These are phyloP conservation scores for Xylariaceae sp. DNA, from an alignment of 2,329 filamentous ascomycete species.

Conservation along the genomic window DNA sequence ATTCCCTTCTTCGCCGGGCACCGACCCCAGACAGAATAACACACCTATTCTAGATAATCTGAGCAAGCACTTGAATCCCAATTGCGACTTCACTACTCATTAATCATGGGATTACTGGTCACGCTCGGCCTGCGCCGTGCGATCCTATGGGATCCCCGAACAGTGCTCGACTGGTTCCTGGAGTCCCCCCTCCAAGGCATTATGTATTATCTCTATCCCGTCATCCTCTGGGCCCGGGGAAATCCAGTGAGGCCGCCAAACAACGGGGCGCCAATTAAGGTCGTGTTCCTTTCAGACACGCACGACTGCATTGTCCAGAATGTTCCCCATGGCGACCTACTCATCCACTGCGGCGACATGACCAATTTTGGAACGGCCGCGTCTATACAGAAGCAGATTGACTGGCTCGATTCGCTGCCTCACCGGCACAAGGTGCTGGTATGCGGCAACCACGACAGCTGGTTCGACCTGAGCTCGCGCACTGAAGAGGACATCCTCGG, in stretches of 20 bases:
- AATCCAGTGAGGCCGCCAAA: constrained; percentile 56
- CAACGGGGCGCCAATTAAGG: constrained; percentile 56
- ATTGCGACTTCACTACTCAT: constrained; percentile 6
- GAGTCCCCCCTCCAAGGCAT: constrained; percentile 64
- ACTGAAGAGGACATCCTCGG: constrained; percentile 51
- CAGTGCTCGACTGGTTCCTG: constrained; percentile 59
- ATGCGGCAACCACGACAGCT: constrained; percentile 85
- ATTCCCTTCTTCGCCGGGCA: not conserved
- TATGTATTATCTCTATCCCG: constrained; percentile 57
- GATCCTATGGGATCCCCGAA: constrained; percentile 46
- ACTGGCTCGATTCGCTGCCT: constrained; percentile 73
- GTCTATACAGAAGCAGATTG: constrained; percentile 75
- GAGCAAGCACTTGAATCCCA: not conserved
- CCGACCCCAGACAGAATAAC: not conserved
- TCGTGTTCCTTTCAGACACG: constrained; percentile 89
- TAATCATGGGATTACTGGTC: constrained; percentile 43
- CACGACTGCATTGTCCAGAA: constrained; percentile 58
- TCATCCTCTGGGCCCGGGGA: constrained; percentile 65
- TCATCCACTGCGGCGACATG: constrained; percentile 88
- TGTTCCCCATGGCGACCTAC: constrained; percentile 75
- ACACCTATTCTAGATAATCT: too few species aligned
- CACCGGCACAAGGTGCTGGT: constrained; percentile 79
- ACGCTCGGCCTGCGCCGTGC: constrained; percentile 46
- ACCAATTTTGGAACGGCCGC: constrained; percentile 65
- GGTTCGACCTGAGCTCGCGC: constrained; percentile 67